phyloP scores from a whole-genome alignment of 129 eudicot genomes.

The Arctium lappa region DNA sequence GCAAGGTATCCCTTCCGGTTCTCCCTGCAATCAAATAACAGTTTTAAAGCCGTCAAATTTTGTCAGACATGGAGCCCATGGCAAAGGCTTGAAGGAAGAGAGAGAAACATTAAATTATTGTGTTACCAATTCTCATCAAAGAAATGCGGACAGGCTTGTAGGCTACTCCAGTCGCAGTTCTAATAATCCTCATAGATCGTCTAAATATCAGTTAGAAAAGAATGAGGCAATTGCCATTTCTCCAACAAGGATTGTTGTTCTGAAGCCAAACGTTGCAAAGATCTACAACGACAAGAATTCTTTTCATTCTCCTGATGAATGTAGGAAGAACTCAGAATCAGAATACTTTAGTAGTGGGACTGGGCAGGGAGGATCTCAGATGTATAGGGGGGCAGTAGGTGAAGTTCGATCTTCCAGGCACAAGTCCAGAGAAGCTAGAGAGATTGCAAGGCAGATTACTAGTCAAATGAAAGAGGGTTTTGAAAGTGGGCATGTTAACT shows the following conservation, averaged over 20 bases:
- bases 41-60: conserved; percentile 51
- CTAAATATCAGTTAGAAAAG: conserved; percentile 27
- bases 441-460: conserved; percentile 53
- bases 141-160: conserved; percentile 30
- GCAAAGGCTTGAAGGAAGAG: conserved; percentile 49
- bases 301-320: conserved; percentile 36
- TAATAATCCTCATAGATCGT: conserved; percentile 26
- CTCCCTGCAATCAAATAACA: conserved; percentile 45
- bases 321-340: conserved; percentile 15
- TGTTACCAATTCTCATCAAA: conserved; percentile 31
- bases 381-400: conserved; percentile 24
- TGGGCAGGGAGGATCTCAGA: conserved; percentile 17
- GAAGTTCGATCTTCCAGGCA: conserved; percentile 36
- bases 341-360: background rate
- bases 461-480: conserved; percentile 51
- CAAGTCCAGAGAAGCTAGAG: conserved; percentile 62
- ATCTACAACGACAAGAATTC: conserved; percentile 17
- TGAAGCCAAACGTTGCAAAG: conserved; percentile 70
- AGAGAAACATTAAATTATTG: conserved; percentile 32
- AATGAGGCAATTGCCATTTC: conserved; percentile 28
- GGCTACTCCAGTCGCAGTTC: conserved; percentile 21
- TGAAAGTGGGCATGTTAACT: conserved; percentile 25
- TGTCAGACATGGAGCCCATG: conserved; percentile 35
- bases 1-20: conserved; percentile 37
- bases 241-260: conserved; percentile 77